Evolutionary conservation across 2,329 filamentous ascomycete species (phyloP), one percentile per base, ranked within the genome.

Genomic region (Alternaria hordeiaustralica): DNA sequence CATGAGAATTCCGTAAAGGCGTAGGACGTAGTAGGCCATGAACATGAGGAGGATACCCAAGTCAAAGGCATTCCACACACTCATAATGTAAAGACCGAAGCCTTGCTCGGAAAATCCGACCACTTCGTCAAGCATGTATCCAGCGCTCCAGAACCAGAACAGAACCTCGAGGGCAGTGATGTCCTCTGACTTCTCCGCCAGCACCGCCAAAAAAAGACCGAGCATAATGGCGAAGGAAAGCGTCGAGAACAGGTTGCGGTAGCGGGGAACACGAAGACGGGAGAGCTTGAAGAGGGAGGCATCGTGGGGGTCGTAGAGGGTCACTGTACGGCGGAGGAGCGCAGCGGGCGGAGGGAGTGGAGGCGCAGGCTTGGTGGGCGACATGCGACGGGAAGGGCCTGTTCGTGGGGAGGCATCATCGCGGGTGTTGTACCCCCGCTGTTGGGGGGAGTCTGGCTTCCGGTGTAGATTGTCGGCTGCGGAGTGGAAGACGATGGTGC

Each of bases 101-200:
- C 95, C 95, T 80, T 97, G 94, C 79, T 98, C 95, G 70, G 94
- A 97, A 84, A 97, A 97, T 11, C 94, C 94, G 18, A 97, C 94
- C 21, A 98, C 87, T 80, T 97, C 95, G 74, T 97, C 95, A 30
- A 97, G 88, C 93, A 97, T 97, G 80, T 96, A 97, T 1, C 95
- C 95, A 25, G 93, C 93, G 76, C 93, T 97, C 94, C 95, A 98
- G 79, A 97, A 93, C 95, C 95, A 98, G 81, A 98, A 97, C 12
- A 97, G 79, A 15, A 97, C 84, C 78, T 98, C 95, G 10, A 97
- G 83, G 0, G 88, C 87, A 1, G 93, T 97, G 73, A 98, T 97
- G 56, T 90, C 87, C 58, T 90, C 86, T 3, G 93, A 95, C 63
- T 92, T 88, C 75, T 92, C 84, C 11, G 87, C 83, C 4, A 97